These are phyloP conservation scores for Bauhinia variegata DNA, from an alignment of 306 rosid genomes.

Conservation along the genomic window DNA sequence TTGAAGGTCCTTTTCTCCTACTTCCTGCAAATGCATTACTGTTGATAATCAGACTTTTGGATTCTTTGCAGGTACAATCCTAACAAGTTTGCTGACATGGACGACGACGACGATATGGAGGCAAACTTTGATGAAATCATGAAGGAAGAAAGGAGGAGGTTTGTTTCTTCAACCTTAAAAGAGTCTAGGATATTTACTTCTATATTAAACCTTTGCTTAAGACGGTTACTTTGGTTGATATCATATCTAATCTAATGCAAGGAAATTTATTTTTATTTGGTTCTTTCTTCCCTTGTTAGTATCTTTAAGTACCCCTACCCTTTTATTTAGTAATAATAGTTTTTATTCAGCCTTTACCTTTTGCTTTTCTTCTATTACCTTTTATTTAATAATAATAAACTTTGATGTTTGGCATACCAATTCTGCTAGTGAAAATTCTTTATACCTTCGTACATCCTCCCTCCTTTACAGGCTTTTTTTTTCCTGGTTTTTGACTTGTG, in stretches of 20 bases:
- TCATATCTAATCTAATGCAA: not conserved
- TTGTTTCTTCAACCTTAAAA: constrained; percentile 18
- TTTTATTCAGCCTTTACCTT: too few relatives aligned
- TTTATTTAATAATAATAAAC: too few relatives aligned
- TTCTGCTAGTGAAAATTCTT: too few relatives aligned
- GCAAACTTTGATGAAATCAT: constrained; percentile 74
- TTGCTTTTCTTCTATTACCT: too few relatives aligned
- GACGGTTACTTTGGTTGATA: not conserved
- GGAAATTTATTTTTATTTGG: constrained; percentile 15
- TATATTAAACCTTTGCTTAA: not conserved
- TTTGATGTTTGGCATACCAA: too few relatives aligned
- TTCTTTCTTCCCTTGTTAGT: not conserved
- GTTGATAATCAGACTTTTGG: constrained; percentile 27
- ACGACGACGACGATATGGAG: constrained; percentile 79
- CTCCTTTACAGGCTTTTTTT: too few relatives aligned
- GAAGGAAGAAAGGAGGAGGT: constrained; percentile 83
- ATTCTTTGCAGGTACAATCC: constrained; percentile 68
- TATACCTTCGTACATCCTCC: too few relatives aligned
- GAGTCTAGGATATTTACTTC: constrained; percentile 2
- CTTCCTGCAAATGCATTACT: constrained; percentile 1
- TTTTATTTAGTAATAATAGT: too few relatives aligned
- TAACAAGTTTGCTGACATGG: constrained; percentile 44
- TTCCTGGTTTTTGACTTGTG: too few relatives aligned
- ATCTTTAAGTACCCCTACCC: too few relatives aligned
- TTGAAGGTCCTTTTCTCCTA: not conserved